Evolutionary conservation across 305 asterid species (phyloP), one percentile per base, ranked within the genome.

Genomic region (Fraxinus ornus): DNA sequence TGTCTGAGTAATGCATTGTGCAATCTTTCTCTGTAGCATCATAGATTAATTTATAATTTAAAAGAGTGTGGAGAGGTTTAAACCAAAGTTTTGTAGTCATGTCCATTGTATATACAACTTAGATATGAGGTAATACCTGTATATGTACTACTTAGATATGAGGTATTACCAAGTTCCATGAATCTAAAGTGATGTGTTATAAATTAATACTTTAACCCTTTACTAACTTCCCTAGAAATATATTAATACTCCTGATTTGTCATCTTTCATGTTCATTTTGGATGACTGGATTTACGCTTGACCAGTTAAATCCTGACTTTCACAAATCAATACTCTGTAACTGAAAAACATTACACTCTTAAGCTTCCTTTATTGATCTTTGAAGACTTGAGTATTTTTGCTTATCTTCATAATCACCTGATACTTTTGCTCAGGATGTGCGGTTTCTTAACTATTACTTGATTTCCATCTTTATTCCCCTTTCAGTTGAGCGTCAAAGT

Each of bases 401-500:
- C 5, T 62, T 28, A 10, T 68, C 75, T 28, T 68, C 75, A 68
- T 68, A 28, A 12, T 68, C n/a, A 3, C 8, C 75, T 28, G 19
- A 68, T 26, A 26, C 33, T 10, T 68, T 68, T 28, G 8, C 75
- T 68, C 19, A 26, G 75, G 12, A 68, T 28, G 37, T 28, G 19
- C 8, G 9, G 75, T 68, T 62, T 68, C 75, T 24, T 28, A 68
- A 24, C 19, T 68, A 68, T 26, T 66, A 26, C 17, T 26, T 10
- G n/a, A 10, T 68, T 68, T 68, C 75, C 36, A 26, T 68, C 35
- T 68, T 68, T 26, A 68, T 68, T 68, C 37, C 17, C 35, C 35
- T 89, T 79, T 74, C 93, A 95, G 98, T 92, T 81, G 94, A 91
- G 86, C 91, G 90, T 75, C 97, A 91, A 86, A 81, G 81, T 72